These are phyloP conservation scores for Talaromyces nanjingensis DNA, from an alignment of 495 filamentous ascomycete genomes.

Conservation along the genomic window DNA sequence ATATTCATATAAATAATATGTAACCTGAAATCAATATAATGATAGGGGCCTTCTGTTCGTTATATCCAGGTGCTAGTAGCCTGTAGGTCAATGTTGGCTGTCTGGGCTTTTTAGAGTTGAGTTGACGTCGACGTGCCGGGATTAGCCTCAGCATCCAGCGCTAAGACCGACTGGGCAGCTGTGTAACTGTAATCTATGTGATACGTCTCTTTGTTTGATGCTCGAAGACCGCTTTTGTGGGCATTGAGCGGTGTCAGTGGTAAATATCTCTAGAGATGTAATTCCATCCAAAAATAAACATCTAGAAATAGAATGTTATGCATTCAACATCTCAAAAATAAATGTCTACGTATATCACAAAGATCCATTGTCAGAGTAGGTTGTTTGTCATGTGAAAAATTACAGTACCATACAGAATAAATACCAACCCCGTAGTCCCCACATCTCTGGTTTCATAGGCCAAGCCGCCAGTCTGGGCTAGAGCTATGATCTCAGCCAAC, in stretches of 20 bases:
- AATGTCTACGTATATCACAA: not conserved
- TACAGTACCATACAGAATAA: not conserved
- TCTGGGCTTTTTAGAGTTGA: slow-evolving; percentile 1
- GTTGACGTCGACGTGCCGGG: not conserved
- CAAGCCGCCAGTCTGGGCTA: not conserved
- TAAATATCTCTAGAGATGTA: not conserved
- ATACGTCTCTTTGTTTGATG: not conserved
- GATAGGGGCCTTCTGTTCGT: too few relatives aligned
- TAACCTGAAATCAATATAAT: too few relatives aligned
- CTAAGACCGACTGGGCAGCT: not conserved
- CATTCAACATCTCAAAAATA: too few relatives aligned
- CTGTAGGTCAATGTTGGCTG: not conserved
- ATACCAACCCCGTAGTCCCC: not conserved
- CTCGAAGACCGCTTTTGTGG: not conserved
- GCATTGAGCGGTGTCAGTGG: not conserved
- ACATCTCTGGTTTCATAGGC: not conserved
- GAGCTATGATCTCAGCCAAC: slow-evolving; percentile 8
- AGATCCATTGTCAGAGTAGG: too few relatives aligned
- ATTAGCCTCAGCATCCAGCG: not conserved
- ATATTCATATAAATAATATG: too few relatives aligned
- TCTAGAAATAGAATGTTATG: not conserved
- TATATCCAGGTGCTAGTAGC: too few relatives aligned
- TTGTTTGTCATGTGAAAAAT: not conserved
- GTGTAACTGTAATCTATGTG: not conserved
- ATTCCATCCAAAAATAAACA: not conserved